A percentile compares a stretch with the other conserved stretches of the same genome.
phyloP scores from a whole-genome alignment of 495 filamentous ascomycete genomes.

The Podospora pseudoanserina region DNA sequence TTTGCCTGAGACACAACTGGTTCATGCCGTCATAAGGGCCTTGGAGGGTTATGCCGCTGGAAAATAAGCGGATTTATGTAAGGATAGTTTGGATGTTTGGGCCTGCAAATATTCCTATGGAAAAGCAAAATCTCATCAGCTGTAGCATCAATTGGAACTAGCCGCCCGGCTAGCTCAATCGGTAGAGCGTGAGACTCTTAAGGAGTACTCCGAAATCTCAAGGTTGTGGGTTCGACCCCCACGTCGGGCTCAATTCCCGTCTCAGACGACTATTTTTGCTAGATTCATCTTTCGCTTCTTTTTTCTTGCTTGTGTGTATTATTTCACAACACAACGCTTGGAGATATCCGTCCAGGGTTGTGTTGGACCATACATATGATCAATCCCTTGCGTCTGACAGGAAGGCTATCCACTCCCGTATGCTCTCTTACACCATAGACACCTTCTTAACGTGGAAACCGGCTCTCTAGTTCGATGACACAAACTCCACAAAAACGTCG shows the following conservation, averaged over 20 bases:
- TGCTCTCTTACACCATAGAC: not conserved
- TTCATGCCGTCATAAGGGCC: too few species aligned
- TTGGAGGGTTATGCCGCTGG: too few species aligned
- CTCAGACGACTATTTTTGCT: constrained; percentile 14
- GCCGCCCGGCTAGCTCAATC: constrained; percentile 65
- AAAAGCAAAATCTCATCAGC: not conserved
- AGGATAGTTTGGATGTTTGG: too few species aligned
- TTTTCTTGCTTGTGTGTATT: not conserved
- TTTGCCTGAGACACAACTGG: too few species aligned
- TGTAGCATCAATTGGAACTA: not conserved
- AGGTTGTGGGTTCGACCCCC: constrained; percentile 34
- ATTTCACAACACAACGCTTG: not conserved
- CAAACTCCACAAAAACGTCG: not conserved
- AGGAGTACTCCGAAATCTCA: constrained; percentile 24
- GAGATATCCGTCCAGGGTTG: not conserved
- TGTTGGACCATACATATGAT: not conserved
- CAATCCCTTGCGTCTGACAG: not conserved
- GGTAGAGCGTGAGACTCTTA: constrained; percentile 64
- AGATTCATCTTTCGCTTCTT: not conserved
- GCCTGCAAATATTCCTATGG: not conserved
- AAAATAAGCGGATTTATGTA: not conserved
- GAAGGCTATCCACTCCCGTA: not conserved
- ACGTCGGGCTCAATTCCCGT: constrained; percentile 35
- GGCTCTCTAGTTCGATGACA: not conserved
- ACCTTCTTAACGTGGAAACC: not conserved